These are phyloP conservation scores for Yarrowia bubula DNA, from an alignment of 805 yeast species.

Conservation along the genomic window DNA sequence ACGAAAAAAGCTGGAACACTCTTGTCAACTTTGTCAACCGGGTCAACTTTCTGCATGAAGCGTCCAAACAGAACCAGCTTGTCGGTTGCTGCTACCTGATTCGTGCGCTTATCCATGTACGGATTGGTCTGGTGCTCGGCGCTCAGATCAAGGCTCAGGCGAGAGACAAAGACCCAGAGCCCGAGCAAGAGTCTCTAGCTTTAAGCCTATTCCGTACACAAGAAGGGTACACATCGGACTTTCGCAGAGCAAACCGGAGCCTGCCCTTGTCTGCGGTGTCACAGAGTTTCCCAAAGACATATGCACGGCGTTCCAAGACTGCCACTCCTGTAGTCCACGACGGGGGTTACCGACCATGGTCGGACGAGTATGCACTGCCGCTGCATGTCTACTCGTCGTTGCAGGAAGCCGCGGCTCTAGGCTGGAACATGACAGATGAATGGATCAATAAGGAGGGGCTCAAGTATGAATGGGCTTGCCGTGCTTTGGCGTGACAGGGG, in stretches of 20 bases:
- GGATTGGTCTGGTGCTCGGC: background rate
- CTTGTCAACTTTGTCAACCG: slow-evolving; percentile 38
- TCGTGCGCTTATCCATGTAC: slow-evolving; percentile 36
- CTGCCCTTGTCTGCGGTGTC: slow-evolving; percentile 32
- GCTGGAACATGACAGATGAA: slow-evolving; percentile 39
- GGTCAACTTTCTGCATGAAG: slow-evolving; percentile 34
- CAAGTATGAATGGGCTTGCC: slow-evolving; percentile 36
- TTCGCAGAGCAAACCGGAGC: slow-evolving; percentile 34
- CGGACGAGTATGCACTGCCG: slow-evolving; percentile 41
- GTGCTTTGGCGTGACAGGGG: background rate
- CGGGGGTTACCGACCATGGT: slow-evolving; percentile 39
- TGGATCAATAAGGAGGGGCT: slow-evolving; percentile 40
- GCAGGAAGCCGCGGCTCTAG: slow-evolving; percentile 45
- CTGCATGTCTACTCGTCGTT: slow-evolving; percentile 41
- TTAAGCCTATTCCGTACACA: slow-evolving; percentile 8
- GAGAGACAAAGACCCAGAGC: background rate
- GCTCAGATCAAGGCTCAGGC: background rate
- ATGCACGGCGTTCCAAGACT: slow-evolving; percentile 27
- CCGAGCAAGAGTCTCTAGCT: background rate
- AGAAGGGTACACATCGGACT: slow-evolving; percentile 35
- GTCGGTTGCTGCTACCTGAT: slow-evolving; percentile 38
- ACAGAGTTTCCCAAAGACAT: slow-evolving; percentile 32
- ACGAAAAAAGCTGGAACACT: slow-evolving; percentile 42
- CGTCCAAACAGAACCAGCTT: slow-evolving; percentile 33
- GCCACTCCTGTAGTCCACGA: slow-evolving; percentile 32